Evolutionary conservation across 345 rosid species (phyloP).

Genomic region (Gossypium herbaceum): DNA sequence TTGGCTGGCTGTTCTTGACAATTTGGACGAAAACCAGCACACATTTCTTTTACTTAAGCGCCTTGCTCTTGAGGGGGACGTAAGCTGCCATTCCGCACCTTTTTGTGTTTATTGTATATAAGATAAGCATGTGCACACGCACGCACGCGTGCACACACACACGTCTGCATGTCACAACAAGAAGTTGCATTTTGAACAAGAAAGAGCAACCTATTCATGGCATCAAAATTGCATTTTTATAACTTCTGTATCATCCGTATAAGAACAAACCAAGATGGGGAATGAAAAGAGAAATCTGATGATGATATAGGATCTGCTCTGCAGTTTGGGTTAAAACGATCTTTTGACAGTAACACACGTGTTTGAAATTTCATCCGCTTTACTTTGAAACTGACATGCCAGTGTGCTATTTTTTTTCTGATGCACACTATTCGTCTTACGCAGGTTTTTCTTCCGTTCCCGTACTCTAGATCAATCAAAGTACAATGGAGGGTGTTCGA

Average conservation of each 20-base stretch:
- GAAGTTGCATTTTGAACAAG: background rate
- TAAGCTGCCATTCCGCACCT: slow-evolving; percentile 28
- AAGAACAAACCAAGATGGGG: background rate
- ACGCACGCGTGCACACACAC: background rate
- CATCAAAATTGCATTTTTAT: background rate
- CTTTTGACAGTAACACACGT: background rate
- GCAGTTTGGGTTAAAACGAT: background rate
- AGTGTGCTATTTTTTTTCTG: background rate
- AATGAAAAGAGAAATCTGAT: background rate
- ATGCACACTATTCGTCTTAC: background rate
- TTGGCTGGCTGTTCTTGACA: slow-evolving; percentile 83
- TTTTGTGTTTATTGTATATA: background rate
- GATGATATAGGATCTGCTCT: background rate
- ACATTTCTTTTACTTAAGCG: slow-evolving; percentile 68
- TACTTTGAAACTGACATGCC: background rate
- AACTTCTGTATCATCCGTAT: background rate
- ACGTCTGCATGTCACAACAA: background rate
- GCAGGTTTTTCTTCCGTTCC: slow-evolving; percentile 81
- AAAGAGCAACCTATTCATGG: background rate
- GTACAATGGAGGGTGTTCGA: slow-evolving; percentile 79
- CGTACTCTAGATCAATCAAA: slow-evolving; percentile 63
- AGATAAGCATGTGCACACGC: background rate
- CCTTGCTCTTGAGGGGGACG: slow-evolving; percentile 72
- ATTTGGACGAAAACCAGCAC: slow-evolving; percentile 70
- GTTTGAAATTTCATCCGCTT: background rate